Percentiles rank a stretch among this genome's conserved stretches.
phyloP scores from a whole-genome alignment of 2,329 filamentous ascomycete species.

The Pseudocercospora ulei region DNA sequence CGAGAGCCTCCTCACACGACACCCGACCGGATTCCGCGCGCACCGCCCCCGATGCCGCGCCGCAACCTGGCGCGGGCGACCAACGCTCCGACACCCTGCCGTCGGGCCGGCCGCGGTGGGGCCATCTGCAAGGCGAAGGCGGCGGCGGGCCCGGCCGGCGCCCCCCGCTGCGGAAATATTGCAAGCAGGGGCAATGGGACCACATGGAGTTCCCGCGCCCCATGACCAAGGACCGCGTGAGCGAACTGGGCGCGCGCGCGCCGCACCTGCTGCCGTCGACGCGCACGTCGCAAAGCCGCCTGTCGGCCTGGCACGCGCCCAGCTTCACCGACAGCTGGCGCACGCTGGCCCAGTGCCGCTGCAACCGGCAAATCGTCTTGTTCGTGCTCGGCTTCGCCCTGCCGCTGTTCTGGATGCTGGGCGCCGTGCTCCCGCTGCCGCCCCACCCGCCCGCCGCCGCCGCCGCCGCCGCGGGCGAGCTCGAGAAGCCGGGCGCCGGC shows the following conservation, averaged over 20 bases:
- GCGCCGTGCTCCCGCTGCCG: conserved; percentile 32
- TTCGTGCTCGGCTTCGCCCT: conserved; percentile 34
- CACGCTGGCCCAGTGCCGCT: conserved; percentile 29
- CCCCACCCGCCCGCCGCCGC: conserved; percentile 21
- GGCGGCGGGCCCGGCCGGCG: conserved; percentile 9
- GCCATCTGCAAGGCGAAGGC: conserved; percentile 25
- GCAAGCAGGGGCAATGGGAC: conserved; percentile 31
- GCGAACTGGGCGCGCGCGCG: conserved; percentile 21
- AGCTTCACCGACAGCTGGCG: conserved; percentile 33
- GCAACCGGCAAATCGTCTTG: conserved; percentile 33
- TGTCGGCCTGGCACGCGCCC: conserved; percentile 32
- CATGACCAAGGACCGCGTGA: conserved; percentile 31
- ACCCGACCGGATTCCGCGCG: conserved; percentile 25
- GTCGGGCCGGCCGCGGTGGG: conserved; percentile 30
- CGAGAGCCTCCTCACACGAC: conserved; percentile 17
- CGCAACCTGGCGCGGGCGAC: conserved; percentile 11
- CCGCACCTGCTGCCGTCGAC: conserved; percentile 30
- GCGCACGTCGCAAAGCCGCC: conserved; percentile 21
- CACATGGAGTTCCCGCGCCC: conserved; percentile 30
- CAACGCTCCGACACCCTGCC: conserved; percentile 22
- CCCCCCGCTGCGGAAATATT: conserved; percentile 27
- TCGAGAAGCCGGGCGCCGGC: conserved; percentile 22
- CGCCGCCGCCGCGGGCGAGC: too few relatives aligned
- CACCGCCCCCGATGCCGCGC: conserved; percentile 22
- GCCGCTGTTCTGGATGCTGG: conserved; percentile 34